Evolutionary conservation across 2,329 filamentous ascomycete genomes (phyloP).

Genomic region (Cucurbitaria berberidis): DNA sequence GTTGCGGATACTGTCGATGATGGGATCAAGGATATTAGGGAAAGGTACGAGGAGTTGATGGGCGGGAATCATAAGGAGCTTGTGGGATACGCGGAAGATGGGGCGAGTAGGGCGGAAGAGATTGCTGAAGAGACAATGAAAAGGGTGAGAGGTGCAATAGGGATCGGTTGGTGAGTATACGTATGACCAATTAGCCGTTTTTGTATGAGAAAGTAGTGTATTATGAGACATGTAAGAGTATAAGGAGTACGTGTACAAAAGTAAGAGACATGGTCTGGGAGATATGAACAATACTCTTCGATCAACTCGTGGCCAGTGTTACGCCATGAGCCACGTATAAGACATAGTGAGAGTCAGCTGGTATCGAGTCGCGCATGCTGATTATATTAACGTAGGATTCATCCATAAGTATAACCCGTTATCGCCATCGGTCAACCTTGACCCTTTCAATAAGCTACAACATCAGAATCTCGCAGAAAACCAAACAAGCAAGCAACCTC

Average conservation of each 20-base stretch:
- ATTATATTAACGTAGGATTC: neutral
- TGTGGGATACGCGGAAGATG: conserved; percentile 63
- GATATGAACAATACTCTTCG: neutral
- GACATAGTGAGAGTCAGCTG: neutral
- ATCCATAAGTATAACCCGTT: neutral
- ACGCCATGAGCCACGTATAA: neutral
- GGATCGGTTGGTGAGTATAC: conserved; percentile 18
- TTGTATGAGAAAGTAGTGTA: neutral
- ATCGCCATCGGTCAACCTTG: neutral
- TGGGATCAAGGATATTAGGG: conserved; percentile 62
- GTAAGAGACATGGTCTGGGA: neutral
- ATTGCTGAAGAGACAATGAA: conserved; percentile 63
- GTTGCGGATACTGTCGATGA: conserved; percentile 65
- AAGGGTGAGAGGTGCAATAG: conserved; percentile 27
- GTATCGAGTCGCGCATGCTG: neutral
- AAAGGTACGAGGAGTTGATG: conserved; percentile 62
- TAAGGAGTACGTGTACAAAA: neutral
- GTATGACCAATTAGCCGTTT: neutral
- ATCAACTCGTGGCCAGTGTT: neutral
- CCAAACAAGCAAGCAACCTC: neutral
- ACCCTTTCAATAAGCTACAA: neutral
- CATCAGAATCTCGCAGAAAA: neutral
- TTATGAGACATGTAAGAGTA: neutral
- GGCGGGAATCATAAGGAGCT: conserved; percentile 60
- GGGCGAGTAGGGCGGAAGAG: conserved; percentile 65